A percentile compares a stretch with the other conserved stretches of the same genome.
phyloP scores from a whole-genome alignment of 1,284 basidiomycete genomes.

The Sanghuangporus weigelae region DNA sequence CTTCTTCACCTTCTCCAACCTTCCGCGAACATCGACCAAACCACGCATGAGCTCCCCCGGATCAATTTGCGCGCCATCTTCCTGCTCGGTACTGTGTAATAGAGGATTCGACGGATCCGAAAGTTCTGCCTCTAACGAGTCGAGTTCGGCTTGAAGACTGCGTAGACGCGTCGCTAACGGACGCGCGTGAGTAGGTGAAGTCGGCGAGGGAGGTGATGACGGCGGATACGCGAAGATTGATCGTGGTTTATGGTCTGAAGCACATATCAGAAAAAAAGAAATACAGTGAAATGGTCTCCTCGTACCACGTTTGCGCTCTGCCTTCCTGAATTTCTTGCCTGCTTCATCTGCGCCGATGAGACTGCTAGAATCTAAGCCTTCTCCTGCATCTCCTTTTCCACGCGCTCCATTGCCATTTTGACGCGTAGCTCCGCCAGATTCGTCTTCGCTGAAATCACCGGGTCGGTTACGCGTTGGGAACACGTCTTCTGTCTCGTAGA shows the following conservation, averaged over 20 bases:
- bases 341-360: slow-evolving; percentile 56
- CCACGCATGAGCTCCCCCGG: slow-evolving; percentile 72
- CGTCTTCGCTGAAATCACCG: slow-evolving; percentile 63
- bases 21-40: slow-evolving; percentile 62
- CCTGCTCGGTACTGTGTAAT: slow-evolving; percentile 41
- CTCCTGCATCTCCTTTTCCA: slow-evolving; percentile 33
- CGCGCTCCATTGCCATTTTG: slow-evolving; percentile 25
- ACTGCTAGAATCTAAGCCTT: slow-evolving; percentile 47
- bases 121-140: slow-evolving; percentile 61
- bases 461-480: slow-evolving; percentile 48
- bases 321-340: slow-evolving; percentile 58
- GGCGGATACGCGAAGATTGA: slow-evolving; percentile 64
- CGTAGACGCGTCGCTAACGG: slow-evolving; percentile 59
- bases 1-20: slow-evolving; percentile 63
- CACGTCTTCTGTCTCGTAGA: slow-evolving; percentile 88
- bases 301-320: slow-evolving; percentile 53
- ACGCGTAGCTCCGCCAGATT: slow-evolving; percentile 38
- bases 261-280: not conserved
- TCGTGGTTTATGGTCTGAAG: slow-evolving; percentile 34
- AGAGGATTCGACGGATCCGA: slow-evolving; percentile 65
- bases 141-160: slow-evolving; percentile 57
- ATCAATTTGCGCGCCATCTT: slow-evolving; percentile 55
- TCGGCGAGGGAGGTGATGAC: slow-evolving; percentile 41
- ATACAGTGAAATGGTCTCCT: slow-evolving; percentile 19
- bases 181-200: slow-evolving; percentile 33